Percentiles rank a stretch among this genome's conserved stretches.
Conservation (phyloP, 768 basidiomycete species). For the Xanthoconium purpureum region DNA sequence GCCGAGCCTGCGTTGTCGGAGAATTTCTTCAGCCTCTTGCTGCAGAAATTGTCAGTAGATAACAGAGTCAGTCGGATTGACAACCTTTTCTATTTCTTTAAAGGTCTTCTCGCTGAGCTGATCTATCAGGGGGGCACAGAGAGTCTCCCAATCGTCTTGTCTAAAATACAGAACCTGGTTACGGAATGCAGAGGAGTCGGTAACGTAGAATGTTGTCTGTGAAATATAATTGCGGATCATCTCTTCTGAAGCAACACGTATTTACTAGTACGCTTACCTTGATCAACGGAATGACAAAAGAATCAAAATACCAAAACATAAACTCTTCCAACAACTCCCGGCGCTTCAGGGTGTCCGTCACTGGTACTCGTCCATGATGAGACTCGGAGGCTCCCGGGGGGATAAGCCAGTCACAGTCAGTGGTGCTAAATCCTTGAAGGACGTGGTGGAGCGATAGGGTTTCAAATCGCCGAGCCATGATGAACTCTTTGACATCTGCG, state of each 20-base stretch:
- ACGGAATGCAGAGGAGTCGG: conserved; percentile 82
- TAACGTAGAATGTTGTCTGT: conserved; percentile 92
- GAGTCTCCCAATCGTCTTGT: conserved; percentile 87
- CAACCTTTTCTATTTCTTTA: conserved; percentile 63
- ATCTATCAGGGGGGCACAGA: conserved; percentile 79
- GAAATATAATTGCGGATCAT: not conserved
- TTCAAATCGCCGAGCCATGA: conserved; percentile 78
- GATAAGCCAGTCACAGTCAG: conserved; percentile 78
- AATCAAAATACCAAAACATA: conserved; percentile 92
- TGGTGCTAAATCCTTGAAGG: conserved; percentile 70
- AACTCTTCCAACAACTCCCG: conserved; percentile 84
- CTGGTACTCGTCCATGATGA: conserved; percentile 49
- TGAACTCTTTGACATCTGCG: conserved; percentile 71
- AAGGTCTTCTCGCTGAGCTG: conserved; percentile 72
- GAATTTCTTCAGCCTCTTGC: conserved; percentile 61
- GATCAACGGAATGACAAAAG: conserved; percentile 74
- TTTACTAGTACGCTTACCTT: conserved; percentile 47
- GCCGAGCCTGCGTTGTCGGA: conserved; percentile 71
- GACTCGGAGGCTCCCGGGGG: conserved; percentile 38
- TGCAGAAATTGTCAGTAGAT: conserved; percentile 28
- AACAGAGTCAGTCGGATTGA: not conserved
- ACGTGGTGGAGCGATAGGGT: conserved; percentile 70
- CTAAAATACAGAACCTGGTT: conserved; percentile 88
- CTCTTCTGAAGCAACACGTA: not conserved
- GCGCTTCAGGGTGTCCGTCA: conserved; percentile 71